phyloP scores from a whole-genome alignment of 2,329 filamentous ascomycete species.

The Botryosphaeria agaves region DNA sequence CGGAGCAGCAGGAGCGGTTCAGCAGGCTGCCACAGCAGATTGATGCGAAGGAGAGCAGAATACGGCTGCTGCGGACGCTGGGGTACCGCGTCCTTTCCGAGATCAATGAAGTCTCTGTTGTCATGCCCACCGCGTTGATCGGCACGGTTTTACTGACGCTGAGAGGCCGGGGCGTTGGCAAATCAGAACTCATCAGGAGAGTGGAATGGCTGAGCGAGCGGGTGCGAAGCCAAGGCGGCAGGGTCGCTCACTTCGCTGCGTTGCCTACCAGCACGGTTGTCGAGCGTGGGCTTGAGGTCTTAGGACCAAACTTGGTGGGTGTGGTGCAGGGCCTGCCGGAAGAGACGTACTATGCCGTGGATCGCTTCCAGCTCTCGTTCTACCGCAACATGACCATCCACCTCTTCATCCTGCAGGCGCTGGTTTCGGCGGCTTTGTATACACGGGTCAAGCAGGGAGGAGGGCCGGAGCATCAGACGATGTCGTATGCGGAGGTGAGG shows the following conservation, averaged over 20 bases:
- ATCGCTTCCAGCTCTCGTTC: conserved; percentile 92
- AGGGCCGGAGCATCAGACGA: conserved; percentile 64
- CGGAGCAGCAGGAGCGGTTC: conserved; percentile 50
- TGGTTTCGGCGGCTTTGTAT: conserved; percentile 84
- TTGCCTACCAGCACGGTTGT: conserved; percentile 67
- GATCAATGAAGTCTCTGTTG: conserved; percentile 90
- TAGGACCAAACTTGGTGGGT: conserved; percentile 79
- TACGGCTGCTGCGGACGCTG: conserved; percentile 65
- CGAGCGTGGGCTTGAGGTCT: conserved; percentile 75
- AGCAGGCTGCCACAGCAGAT: conserved; percentile 25
- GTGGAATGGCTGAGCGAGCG: conserved; percentile 80
- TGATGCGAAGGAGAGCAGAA: conserved; percentile 34
- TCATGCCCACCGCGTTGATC: conserved; percentile 95
- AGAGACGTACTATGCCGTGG: conserved; percentile 85
- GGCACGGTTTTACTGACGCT: conserved; percentile 86
- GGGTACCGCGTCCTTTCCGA: conserved; percentile 87
- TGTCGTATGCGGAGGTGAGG: conserved; percentile 54
- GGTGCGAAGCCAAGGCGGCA: conserved; percentile 70
- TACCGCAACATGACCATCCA: conserved; percentile 99
- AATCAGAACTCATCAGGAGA: conserved; percentile 64
- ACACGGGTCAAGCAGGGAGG: conserved; percentile 80
- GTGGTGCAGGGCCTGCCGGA: conserved; percentile 65
- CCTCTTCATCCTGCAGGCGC: conserved; percentile 81
- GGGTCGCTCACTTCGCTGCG: conserved; percentile 83
- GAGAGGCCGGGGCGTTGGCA: conserved; percentile 79